phyloP scores from a whole-genome alignment of 176 grass and related monocot species.

The Ensete ventricosum region DNA sequence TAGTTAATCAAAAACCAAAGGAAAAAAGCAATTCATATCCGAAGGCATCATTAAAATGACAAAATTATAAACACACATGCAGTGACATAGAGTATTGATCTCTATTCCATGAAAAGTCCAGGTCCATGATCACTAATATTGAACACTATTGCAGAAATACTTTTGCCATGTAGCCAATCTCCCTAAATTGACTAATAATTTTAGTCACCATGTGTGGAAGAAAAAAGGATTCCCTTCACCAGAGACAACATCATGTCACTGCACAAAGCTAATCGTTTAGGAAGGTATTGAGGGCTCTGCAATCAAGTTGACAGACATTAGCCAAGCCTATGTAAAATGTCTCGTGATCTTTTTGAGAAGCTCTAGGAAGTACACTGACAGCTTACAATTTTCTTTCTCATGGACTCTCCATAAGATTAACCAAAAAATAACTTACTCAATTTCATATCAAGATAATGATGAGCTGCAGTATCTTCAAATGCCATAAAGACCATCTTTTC shows the following conservation, averaged over 20 bases:
- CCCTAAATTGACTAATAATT: background rate
- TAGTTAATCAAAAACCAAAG: background rate
- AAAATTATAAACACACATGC: background rate
- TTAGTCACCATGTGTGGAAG: too few species aligned
- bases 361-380: too few species aligned
- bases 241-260: too few species aligned
- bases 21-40: too few species aligned
- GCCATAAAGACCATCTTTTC: background rate
- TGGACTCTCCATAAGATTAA: background rate
- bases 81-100: background rate
- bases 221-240: too few species aligned
- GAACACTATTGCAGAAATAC: background rate
- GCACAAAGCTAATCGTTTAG: too few species aligned
- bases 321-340: too few species aligned
- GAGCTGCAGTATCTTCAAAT: background rate
- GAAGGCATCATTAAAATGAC: background rate
- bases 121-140: background rate
- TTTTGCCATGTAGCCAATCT: background rate
- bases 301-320: too few species aligned
- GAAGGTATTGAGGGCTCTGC: too few species aligned
- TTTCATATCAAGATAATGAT: background rate
- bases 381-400: too few species aligned
- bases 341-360: too few species aligned
- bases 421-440: background rate
- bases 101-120: background rate